These are phyloP conservation scores for Eucalyptus virginea DNA, from an alignment of 345 rosid genomes.

Conservation along the genomic window DNA sequence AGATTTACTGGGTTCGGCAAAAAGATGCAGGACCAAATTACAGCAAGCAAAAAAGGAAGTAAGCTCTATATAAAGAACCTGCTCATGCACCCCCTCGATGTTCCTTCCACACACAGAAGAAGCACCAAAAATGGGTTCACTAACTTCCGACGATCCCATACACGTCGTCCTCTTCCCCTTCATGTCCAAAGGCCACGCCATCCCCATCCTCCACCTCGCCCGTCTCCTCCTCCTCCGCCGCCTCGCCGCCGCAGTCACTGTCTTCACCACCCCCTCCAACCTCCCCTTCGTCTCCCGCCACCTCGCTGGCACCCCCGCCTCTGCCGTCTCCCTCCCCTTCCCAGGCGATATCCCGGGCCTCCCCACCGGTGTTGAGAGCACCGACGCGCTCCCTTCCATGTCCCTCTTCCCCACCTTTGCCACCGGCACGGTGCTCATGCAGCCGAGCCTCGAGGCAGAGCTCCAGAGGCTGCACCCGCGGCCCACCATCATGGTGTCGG, in stretches of 20 bases:
- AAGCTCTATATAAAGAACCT: not conserved
- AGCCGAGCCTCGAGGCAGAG: conserved; percentile 30
- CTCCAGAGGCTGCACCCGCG: conserved; percentile 19
- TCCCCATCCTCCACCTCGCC: conserved; percentile 59
- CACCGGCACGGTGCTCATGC: conserved; percentile 46
- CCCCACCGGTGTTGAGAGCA: conserved; percentile 50
- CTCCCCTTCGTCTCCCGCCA: conserved; percentile 30
- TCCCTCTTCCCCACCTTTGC: conserved; percentile 35
- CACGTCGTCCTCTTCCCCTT: conserved; percentile 70
- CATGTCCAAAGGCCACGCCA: conserved; percentile 83
- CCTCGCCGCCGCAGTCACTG: conserved; percentile 14
- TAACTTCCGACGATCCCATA: not conserved
- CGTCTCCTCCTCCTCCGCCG: conserved; percentile 47
- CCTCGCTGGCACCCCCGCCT: conserved; percentile 20
- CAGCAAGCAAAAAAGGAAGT: not conserved
- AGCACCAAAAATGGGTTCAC: not conserved
- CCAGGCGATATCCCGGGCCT: conserved; percentile 30
- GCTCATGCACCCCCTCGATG: not conserved
- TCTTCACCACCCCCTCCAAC: conserved; percentile 68
- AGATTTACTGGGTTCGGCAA: not conserved
- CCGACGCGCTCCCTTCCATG: conserved; percentile 58
- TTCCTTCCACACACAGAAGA: not conserved
- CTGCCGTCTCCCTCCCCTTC: conserved; percentile 40
- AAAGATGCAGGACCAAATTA: not conserved
- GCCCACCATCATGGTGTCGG: conserved; percentile 51